Evolutionary conservation across 306 rosid genomes (phyloP).

Genomic region (Castanospermum australe): DNA sequence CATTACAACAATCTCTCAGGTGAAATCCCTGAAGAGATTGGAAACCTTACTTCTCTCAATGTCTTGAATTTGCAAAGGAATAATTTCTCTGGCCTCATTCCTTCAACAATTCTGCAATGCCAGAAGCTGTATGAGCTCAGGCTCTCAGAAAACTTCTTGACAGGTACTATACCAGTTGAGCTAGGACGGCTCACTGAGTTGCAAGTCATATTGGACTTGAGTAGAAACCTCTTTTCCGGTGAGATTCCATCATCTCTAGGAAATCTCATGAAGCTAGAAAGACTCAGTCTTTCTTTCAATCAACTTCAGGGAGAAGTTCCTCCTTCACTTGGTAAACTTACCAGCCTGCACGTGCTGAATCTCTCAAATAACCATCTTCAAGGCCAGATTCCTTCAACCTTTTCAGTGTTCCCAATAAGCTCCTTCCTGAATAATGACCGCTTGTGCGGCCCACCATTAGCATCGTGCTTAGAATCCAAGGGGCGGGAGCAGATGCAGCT

Average conservation of each 20-base stretch:
- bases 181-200: conserved; percentile 61
- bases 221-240: conserved; percentile 52
- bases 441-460: conserved; percentile 71
- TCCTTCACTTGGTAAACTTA: conserved; percentile 60
- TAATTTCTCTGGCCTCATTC: conserved; percentile 51
- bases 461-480: conserved; percentile 41
- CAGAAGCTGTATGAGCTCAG: conserved; percentile 68
- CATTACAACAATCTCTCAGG: conserved; percentile 58
- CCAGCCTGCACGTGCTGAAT: conserved; percentile 67
- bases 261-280: conserved; percentile 65
- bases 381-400: conserved; percentile 61
- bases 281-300: conserved; percentile 70
- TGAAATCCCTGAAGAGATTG: conserved; percentile 55
- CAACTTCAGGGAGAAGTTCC: conserved; percentile 63
- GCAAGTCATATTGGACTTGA: conserved; percentile 71
- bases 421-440: conserved; percentile 55
- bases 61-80: conserved; percentile 64
- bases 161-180: conserved; percentile 54
- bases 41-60: conserved; percentile 59
- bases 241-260: conserved; percentile 69
- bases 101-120: conserved; percentile 56
- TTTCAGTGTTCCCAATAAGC: conserved; percentile 58
- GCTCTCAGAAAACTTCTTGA: conserved; percentile 63
- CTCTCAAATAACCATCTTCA: conserved; percentile 65
- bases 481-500: conserved; percentile 32